Conservation (phyloP, 1,284 basidiomycete genomes). For the Rhodotorula sp. region DNA sequence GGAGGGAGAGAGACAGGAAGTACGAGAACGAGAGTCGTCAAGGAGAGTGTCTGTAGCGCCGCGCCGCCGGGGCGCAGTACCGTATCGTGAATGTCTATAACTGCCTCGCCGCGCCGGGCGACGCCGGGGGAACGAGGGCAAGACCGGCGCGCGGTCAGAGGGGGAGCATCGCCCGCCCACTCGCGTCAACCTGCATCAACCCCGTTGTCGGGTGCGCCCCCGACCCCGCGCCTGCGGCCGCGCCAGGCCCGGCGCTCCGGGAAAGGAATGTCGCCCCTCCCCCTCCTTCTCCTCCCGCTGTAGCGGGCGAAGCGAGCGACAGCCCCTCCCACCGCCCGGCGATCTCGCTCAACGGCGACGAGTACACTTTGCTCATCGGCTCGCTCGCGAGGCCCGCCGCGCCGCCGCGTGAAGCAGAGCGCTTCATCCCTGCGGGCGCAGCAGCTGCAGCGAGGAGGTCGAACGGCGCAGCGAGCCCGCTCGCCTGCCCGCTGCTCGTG, state of each 20-base stretch:
- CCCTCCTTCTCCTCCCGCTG: not conserved
- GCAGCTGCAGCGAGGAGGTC: not conserved
- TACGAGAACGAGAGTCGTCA: no score
- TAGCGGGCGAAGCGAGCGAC: not conserved
- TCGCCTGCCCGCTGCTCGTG: not conserved
- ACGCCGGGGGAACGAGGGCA: no score
- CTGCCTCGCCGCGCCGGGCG: no score
- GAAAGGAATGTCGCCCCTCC: not conserved
- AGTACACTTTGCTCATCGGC: constrained; percentile 16
- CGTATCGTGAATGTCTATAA: no score
- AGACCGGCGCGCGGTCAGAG: not conserved
- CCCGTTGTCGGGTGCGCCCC: constrained; percentile 1
- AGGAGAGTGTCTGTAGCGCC: no score
- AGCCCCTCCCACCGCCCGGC: constrained; percentile 3
- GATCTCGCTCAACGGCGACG: constrained; percentile 8
- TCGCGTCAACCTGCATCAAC: constrained; percentile 14
- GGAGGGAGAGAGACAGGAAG: no score
- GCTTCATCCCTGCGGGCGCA: not conserved
- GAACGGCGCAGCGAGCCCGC: constrained; percentile 8
- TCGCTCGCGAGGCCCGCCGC: not conserved
- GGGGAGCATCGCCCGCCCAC: constrained; percentile 20
- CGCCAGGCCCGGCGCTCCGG: not conserved
- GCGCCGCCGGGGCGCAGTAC: no score
- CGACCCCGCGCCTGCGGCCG: not conserved
- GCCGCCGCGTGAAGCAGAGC: not conserved